Evolutionary conservation across 371 early-diverging fungal species (phyloP).

Genomic region (Apophysomyces ossiformis): DNA sequence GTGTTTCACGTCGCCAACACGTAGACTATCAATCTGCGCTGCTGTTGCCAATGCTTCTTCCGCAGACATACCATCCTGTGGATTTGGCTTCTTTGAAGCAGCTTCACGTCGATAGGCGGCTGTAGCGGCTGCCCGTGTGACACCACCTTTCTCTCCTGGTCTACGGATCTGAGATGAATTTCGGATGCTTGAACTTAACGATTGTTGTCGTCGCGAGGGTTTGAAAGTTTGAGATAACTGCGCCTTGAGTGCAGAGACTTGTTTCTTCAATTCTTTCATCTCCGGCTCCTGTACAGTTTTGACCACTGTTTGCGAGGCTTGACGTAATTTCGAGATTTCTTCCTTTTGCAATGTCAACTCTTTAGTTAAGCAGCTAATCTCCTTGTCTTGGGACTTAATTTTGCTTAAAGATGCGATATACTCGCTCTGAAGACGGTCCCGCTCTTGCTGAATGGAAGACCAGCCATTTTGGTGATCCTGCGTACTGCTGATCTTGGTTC

Average conservation of each 20-base stretch:
- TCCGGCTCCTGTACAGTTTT: conserved; percentile 20
- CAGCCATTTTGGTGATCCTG: conserved; percentile 56
- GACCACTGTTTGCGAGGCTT: conserved; percentile 25
- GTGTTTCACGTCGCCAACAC: conserved; percentile 18
- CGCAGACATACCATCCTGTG: conserved; percentile 28
- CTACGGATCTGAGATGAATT: conserved; percentile 10
- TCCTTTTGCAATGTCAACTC: conserved; percentile 70
- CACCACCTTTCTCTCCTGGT: conserved; percentile 1
- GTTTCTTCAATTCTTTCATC: conserved; percentile 30
- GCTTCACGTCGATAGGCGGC: conserved; percentile 16
- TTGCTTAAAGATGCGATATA: conserved; percentile 53
- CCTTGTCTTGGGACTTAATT: conserved; percentile 64
- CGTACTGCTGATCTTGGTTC: conserved; percentile 53
- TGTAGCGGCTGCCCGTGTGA: conserved; percentile 2
- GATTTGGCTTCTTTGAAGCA: conserved; percentile 1
- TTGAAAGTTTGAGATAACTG: conserved; percentile 33
- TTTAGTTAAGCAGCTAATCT: conserved; percentile 60
- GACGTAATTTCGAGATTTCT: conserved; percentile 73
- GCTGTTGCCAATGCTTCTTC: conserved; percentile 22
- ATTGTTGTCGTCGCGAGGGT: conserved; percentile 17
- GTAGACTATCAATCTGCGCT: conserved; percentile 1
- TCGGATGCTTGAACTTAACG: not conserved
- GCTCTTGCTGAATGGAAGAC: conserved; percentile 56
- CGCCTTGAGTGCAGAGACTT: conserved; percentile 38
- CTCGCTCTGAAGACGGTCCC: conserved; percentile 48